Evolutionary conservation across 768 basidiomycete species (phyloP), one percentile per base, ranked within the genome.

Genomic region (Leccinum pellstonianum): DNA sequence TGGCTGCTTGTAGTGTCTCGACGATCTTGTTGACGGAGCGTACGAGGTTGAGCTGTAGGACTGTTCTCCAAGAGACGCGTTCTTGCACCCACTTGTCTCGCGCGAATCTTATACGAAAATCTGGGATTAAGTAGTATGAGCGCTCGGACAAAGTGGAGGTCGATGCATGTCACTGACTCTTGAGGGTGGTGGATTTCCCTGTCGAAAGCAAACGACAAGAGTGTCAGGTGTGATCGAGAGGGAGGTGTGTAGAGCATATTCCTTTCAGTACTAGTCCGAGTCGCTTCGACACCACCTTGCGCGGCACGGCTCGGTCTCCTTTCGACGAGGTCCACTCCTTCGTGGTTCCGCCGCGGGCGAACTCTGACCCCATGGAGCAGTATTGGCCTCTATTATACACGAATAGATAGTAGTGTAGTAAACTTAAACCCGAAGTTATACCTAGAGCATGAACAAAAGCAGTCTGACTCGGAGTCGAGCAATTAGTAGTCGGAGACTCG

Each of bases 1-100:
- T 73, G 53, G 86, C 86, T 5, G 77, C 74, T 64, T 84, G 79
- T 54, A 92, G 73, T 56, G 84, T 79, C 55, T 82, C 80, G 59
- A 90, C 81, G 59, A 93, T 85, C 60, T 77, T 76, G 48, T 83
- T 86, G 64, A 91, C 81, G 43, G 86, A 86, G 54, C 83, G 86
- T 38, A 92, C 83, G 64, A 93, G 80, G 71, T 93, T 93, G 56
- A 93, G 85, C 62, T 90, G 90, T 12, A 93, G 83, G 58, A 92
- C 86, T 0, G 85, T 78, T 21, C 87, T 83, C 91, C 91, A 93
- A 48, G 87, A 85, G 19, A 80, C 75, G 21, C 89, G 86, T 66
- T 93, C 90, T 51, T 77, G 76, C 54, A 78, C 77, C 87, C 88
- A 91, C 60, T 84, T 83, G 1, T 79, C 76, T 29, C 74, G 77